These are phyloP conservation scores for Passalora sequoiae DNA, from an alignment of 2,329 filamentous ascomycete species.

Conservation along the genomic window DNA sequence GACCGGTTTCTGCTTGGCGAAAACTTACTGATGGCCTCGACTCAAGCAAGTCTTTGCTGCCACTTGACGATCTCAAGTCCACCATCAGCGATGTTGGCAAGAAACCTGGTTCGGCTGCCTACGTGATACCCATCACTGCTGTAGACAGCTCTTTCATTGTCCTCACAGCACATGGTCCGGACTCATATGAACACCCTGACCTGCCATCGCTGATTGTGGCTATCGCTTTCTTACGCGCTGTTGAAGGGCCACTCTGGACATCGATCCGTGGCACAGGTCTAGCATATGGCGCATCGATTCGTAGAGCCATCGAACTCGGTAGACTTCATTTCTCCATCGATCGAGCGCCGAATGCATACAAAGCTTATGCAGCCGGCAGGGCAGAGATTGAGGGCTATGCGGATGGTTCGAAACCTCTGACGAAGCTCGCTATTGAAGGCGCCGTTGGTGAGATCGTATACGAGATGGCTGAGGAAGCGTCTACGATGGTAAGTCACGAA, in stretches of 20 bases:
- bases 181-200: constrained; percentile 68
- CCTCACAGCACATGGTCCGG: constrained; percentile 67
- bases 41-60: constrained; percentile 53
- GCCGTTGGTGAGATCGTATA: constrained; percentile 87
- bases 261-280: constrained; percentile 88
- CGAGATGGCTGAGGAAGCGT: constrained; percentile 78
- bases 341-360: constrained; percentile 81
- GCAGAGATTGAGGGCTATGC: constrained; percentile 70
- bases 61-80: constrained; percentile 64
- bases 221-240: constrained; percentile 82
- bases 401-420: constrained; percentile 65
- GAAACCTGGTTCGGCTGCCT: constrained; percentile 67
- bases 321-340: constrained; percentile 81
- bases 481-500: too few species aligned
- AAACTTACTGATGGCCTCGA: constrained; percentile 53
- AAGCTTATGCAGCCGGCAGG: constrained; percentile 74
- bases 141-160: constrained; percentile 89
- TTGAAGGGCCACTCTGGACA: constrained; percentile 91
- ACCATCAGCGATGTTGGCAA: constrained; percentile 72
- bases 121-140: constrained; percentile 83
- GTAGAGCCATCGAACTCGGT: constrained; percentile 70
- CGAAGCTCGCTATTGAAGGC: constrained; percentile 78
- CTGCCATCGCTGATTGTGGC: constrained; percentile 84
- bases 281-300: constrained; percentile 81
- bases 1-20: constrained; percentile 77